Evolutionary conservation across 352 stramenopile genomes (phyloP), one percentile per base, ranked within the genome.

Genomic region (Pythium scleroteichum): DNA sequence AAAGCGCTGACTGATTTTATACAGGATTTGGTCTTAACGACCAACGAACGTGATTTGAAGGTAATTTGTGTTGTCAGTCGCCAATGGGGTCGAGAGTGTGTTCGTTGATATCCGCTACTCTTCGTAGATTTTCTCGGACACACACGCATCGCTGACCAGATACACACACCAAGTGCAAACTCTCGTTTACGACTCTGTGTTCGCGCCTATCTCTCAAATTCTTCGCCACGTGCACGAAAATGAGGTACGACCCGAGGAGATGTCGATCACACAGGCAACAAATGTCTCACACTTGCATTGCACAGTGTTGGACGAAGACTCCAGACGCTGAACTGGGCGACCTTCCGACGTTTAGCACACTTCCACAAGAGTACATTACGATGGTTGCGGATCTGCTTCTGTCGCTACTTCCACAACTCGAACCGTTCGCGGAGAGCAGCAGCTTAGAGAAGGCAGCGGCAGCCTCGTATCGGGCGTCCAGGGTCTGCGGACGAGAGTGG

Each of bases 331-430:
- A 59, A 13, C 54, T 85, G 1, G 76, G 75, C 14, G 82, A 93
- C 40, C 44, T 95, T 33, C 86, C 83, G 26, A 78, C 77, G 22
- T 92, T 93, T 62, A 92, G 79, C 50, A 82, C 75, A 54, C 65
- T 94, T 16, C 85, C 85, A 12, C 83, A 94, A 68, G 85, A 95
- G 52, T 95, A 92, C 67, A 92, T 95, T 59, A 95, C 85, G 9
- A 71, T 73, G 39, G 82, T 92, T 17, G 85, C 85, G 5, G 85
- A 95, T 26, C 62, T 92, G 26, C 55, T 93, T 49, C 62, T 93
- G 26, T 95, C 85, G 32, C 71, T 95, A 14, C 61, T 95, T 9
- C 85, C 85, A 7, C 85, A 93, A 27, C 68, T 93, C 3, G 83
- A 95, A 61, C 83, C 82, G 20, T 95, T 95, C 63, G 83, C 83